Percentiles rank a stretch among this genome's conserved stretches.
phyloP scores from a whole-genome alignment of 257 asterid genomes.

The Datura wrightii region DNA sequence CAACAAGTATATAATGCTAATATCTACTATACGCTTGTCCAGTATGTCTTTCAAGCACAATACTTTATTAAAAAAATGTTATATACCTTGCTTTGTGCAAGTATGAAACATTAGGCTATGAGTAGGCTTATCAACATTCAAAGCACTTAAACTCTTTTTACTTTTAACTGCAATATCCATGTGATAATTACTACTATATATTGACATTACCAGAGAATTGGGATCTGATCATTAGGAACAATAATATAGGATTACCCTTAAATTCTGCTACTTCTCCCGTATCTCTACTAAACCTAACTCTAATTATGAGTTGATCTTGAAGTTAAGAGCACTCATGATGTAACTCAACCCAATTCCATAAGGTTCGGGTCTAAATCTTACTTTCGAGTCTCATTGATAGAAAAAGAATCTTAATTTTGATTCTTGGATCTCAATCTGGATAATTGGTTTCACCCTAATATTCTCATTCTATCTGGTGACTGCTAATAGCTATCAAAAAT shows the following conservation, averaged over 20 bases:
- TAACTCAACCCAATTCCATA: background rate
- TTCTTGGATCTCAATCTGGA: background rate
- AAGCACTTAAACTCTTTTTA: constrained; percentile 2
- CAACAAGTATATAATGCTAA: background rate
- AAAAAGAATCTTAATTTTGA: background rate
- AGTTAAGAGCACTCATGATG: constrained; percentile 18
- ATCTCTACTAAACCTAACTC: background rate
- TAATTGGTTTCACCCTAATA: background rate
- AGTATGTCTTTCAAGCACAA: background rate
- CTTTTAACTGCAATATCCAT: constrained; percentile 6
- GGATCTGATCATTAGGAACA: constrained; percentile 14
- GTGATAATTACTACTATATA: background rate
- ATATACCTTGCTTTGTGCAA: constrained; percentile 11
- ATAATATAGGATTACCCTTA: background rate
- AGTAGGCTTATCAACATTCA: constrained; percentile 12
- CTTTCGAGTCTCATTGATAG: background rate
- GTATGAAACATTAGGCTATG: background rate
- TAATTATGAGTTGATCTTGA: background rate
- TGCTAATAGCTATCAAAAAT: background rate
- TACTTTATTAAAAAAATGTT: background rate
- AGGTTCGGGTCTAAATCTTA: background rate
- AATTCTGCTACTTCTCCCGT: background rate
- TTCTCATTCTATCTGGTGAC: background rate
- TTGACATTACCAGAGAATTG: constrained; percentile 8
- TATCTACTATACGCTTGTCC: background rate